Percentiles rank a stretch among this genome's conserved stretches.
Evolutionary conservation across 202 grass and related monocot species (phyloP).

Genomic region (Zizania palustris): DNA sequence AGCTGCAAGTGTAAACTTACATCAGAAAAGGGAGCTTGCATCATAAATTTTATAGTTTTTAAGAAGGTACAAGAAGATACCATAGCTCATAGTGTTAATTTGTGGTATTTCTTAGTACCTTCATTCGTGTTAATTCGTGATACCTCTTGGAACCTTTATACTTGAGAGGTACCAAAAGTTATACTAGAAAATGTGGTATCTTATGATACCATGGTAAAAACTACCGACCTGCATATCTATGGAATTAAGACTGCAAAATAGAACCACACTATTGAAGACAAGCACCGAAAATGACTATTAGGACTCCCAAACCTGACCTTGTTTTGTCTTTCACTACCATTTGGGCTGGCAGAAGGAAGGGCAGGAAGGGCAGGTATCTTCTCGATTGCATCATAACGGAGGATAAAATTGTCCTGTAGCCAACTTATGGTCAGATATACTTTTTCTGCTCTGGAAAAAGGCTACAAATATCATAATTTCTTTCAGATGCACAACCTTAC

Average conservation of each 20-base stretch:
- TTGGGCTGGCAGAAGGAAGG: constrained; percentile 43
- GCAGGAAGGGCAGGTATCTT: constrained; percentile 70
- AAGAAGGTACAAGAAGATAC: too few species aligned
- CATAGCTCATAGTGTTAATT: too few species aligned
- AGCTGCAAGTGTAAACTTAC: constrained; percentile 33
- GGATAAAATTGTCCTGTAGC: constrained; percentile 78
- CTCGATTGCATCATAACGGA: constrained; percentile 82
- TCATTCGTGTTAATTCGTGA: too few species aligned
- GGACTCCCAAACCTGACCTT: constrained; percentile 45
- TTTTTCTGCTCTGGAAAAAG: constrained; percentile 18
- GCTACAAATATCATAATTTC: constrained; percentile 21
- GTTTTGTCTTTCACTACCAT: constrained; percentile 56
- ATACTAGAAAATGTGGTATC: too few species aligned
- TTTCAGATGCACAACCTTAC: constrained; percentile 57
- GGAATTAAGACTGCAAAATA: not conserved
- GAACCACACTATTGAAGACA: not conserved
- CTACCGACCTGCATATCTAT: not conserved
- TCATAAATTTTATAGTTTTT: too few species aligned
- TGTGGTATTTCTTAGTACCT: too few species aligned
- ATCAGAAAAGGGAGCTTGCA: constrained; percentile 1
- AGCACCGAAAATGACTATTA: not conserved
- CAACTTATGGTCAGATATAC: constrained; percentile 26
- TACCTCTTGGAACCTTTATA: too few species aligned
- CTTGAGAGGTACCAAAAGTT: too few species aligned
- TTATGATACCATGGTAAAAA: too few species aligned